Conservation (phyloP, 2,329 filamentous ascomycete genomes). For the Fusarium piperis region DNA sequence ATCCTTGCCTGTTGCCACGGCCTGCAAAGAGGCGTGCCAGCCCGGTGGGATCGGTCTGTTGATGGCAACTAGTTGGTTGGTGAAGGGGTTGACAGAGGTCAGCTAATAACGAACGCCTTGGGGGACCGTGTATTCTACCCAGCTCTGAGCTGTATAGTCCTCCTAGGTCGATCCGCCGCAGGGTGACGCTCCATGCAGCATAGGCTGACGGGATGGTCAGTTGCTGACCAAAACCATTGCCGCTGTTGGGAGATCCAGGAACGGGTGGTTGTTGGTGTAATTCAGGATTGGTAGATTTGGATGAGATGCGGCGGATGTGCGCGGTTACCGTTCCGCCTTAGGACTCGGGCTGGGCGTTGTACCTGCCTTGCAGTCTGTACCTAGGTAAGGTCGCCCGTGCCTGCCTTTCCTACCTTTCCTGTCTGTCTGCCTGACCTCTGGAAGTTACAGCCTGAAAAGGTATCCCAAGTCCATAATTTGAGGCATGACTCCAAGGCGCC, state of each 20-base stretch:
- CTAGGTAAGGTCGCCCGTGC: background rate
- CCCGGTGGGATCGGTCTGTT: background rate
- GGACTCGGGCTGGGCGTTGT: constrained; percentile 1
- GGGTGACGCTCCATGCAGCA: background rate
- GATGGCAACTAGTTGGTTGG: background rate
- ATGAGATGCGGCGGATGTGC: constrained; percentile 2
- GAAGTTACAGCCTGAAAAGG: background rate
- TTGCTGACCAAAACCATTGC: constrained; percentile 20
- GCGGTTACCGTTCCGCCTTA: background rate
- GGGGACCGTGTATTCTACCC: background rate
- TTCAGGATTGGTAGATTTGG: constrained; percentile 3
- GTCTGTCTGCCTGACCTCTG: background rate
- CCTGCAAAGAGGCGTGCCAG: background rate
- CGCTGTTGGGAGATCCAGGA: constrained; percentile 17
- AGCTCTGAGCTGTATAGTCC: background rate
- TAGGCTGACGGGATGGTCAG: background rate
- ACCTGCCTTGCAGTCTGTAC: constrained; percentile 1
- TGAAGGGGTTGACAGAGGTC: background rate
- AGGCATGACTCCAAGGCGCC: background rate
- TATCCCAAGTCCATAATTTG: background rate
- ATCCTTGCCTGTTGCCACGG: background rate
- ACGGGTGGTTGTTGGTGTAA: background rate
- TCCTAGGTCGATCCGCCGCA: background rate
- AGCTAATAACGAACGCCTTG: background rate
- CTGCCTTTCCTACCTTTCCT: background rate